Base-by-base conservation (phyloP, 805 yeast genomes). In the Candida berthetii region DNA sequence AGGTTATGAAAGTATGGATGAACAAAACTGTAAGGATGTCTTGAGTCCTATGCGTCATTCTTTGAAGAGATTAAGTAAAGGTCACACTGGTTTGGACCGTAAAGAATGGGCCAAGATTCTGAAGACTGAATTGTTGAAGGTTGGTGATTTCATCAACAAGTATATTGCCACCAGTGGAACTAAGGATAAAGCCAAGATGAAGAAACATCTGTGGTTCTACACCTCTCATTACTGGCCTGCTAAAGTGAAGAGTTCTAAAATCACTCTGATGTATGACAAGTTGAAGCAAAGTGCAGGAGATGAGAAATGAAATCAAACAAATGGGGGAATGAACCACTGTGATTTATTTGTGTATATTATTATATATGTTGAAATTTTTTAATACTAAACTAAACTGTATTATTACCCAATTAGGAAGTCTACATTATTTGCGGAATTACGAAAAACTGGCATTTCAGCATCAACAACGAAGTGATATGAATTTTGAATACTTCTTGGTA, bases 201-300 rank as follows among this genome's bases (percentile, higher is more conserved):
- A 69, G 43, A 81, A 75, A 56, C 93, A 87, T 53, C 62, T 88
- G 44, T 88, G 96, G 96, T 76, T 85, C 25, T 87, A 82, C 58
- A 87, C 93, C 4, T 72, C 89, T 17, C 73, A 76, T 41, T 88
- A 80, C 65, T 88, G 96, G 96, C 96, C 96, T 3, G 85, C 80
- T 3, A 74, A 76, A 46, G 96, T 82, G n/a, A 78, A 84, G 34
- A 82, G 91, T 45, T 62, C 69, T 31, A 83, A 83, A 64, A 76
- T 88, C 47, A 71, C 73, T 54, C 80, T 76, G 25, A 88, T 89
- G 96, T 89, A 86, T 61, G 71, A 65, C 46, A 78, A 82, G 61
- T 63, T 81, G 44, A 73, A 69, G 33, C 49, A 44, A 11, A 48
- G 27, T 18, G 8, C 31, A 10, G 38, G n/a, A 11, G 19, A 9